Evolutionary conservation across 2,329 filamentous ascomycete species (phyloP).

Genomic region (Penicillium freii): DNA sequence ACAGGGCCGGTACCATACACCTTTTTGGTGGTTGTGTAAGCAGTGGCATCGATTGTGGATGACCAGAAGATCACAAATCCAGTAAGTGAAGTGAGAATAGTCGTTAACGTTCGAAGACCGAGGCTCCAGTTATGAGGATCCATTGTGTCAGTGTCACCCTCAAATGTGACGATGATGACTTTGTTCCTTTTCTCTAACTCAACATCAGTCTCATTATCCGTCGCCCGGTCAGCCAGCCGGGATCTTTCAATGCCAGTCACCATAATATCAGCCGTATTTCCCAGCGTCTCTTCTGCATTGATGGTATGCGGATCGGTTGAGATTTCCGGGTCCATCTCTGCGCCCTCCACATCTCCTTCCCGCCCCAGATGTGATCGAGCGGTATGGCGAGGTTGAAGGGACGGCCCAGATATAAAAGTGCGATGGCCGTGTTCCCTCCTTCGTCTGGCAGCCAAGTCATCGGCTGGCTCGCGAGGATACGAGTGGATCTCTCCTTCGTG

Average conservation of each 20-base stretch:
- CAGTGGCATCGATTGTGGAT: conserved; percentile 51
- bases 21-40: conserved; percentile 40
- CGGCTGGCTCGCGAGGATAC: neutral
- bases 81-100: conserved; percentile 32
- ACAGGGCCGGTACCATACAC: conserved; percentile 15
- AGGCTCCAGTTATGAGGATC: conserved; percentile 49
- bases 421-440: conserved; percentile 9
- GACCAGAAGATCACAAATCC: conserved; percentile 50
- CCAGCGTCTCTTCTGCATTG: conserved; percentile 19
- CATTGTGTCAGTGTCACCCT: conserved; percentile 42
- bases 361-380: neutral
- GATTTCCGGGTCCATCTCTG: conserved; percentile 14
- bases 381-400: conserved; percentile 4
- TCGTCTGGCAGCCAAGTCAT: neutral
- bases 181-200: conserved; percentile 30
- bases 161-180: conserved; percentile 44
- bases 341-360: conserved; percentile 11
- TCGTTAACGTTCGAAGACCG: conserved; percentile 30
- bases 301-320: conserved; percentile 15
- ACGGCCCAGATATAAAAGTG: conserved; percentile 3
- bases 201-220: neutral
- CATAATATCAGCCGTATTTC: conserved; percentile 22
- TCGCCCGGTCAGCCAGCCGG: conserved; percentile 8
- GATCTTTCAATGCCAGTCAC: conserved; percentile 28
- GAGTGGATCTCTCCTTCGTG: conserved; percentile 4